Evolutionary conservation across 441 rosid genomes (phyloP).

Genomic region (Adansonia grandidieri): DNA sequence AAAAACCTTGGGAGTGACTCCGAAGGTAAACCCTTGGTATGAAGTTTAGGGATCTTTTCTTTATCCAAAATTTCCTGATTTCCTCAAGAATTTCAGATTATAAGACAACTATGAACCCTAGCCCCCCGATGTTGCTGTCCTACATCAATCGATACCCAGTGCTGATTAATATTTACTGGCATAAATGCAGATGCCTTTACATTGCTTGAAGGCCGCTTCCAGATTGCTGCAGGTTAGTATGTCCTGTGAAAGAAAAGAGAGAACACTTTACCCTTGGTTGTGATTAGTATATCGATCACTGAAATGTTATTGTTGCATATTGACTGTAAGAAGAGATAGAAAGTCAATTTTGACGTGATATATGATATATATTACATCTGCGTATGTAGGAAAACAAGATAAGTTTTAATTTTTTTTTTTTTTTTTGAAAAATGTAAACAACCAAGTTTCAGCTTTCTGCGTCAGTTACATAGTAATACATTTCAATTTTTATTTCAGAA

Average conservation of each 20-base stretch:
- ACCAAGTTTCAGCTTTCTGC: neutral
- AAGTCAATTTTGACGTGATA: neutral
- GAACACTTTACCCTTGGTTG: neutral
- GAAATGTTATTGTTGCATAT: neutral
- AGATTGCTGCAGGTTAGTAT: neutral
- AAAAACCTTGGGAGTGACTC: neutral
- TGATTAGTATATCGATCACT: neutral
- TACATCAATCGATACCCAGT: neutral
- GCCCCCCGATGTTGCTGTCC: neutral
- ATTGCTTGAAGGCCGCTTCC: slow-evolving; percentile 10
- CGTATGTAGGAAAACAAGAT: neutral
- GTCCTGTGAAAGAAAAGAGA: neutral
- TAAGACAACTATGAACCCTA: neutral
- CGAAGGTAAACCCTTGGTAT: neutral
- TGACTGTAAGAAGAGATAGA: neutral
- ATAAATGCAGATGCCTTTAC: slow-evolving; percentile 5
- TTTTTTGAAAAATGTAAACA: neutral
- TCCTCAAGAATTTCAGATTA: neutral
- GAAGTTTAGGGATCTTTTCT: neutral
- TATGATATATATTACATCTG: neutral
- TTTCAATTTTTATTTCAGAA: neutral
- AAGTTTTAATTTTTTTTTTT: neutral
- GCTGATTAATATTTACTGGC: slow-evolving; percentile 10
- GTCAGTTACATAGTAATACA: neutral
- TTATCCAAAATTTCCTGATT: neutral